phyloP scores from a whole-genome alignment of 495 filamentous ascomycete genomes.

The Aspergillus mulundensis region DNA sequence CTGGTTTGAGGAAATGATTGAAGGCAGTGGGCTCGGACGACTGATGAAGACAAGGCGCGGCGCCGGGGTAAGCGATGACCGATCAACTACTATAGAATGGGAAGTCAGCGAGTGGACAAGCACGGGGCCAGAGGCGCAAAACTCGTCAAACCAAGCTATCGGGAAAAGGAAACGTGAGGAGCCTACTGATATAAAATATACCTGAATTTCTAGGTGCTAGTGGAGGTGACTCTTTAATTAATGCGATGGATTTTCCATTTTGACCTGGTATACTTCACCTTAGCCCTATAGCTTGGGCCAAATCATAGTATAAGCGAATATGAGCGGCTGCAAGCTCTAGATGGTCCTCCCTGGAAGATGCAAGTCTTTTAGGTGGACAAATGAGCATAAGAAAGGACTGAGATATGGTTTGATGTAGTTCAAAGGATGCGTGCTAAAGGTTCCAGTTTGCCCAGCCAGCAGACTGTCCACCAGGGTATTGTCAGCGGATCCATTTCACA shows the following conservation, averaged over 20 bases:
- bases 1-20: conserved; percentile 80
- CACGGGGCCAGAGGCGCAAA: conserved; percentile 40
- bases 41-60: conserved; percentile 59
- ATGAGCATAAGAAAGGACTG: background rate
- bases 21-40: conserved; percentile 65
- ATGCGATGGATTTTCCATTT: background rate
- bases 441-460: too few species aligned
- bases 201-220: background rate
- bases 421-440: too few species aligned
- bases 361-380: background rate
- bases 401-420: background rate
- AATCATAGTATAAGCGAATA: too few species aligned
- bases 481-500: too few species aligned
- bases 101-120: conserved; percentile 76
- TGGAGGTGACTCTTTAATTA: background rate
- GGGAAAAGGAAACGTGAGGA: conserved; percentile 36
- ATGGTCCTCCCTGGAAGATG: background rate
- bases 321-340: background rate
- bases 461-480: too few species aligned
- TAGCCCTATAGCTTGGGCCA: too few species aligned
- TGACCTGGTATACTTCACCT: background rate
- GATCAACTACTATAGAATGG: conserved; percentile 67
- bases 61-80: conserved; percentile 49
- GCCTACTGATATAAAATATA: conserved; percentile 13
- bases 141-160: conserved; percentile 14